Conservation (phyloP, 257 asterid species). For the Parsonsia alboflavescens region DNA sequence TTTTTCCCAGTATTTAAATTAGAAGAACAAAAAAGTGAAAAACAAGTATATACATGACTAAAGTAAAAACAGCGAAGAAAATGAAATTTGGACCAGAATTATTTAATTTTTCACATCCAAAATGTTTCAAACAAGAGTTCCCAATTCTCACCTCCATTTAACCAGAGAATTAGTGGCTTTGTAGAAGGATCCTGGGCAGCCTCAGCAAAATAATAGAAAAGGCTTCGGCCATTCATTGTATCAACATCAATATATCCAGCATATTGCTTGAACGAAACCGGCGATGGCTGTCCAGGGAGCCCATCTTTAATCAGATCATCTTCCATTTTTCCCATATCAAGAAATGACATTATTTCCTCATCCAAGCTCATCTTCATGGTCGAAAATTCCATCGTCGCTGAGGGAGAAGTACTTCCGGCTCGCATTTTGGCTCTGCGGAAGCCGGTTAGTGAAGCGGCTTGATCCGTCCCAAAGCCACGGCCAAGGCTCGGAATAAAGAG, state of each 20-base stretch:
- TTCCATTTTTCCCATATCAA: conserved; percentile 27
- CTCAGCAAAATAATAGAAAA: conserved; percentile 36
- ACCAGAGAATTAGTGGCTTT: conserved; percentile 40
- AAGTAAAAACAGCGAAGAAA: not conserved
- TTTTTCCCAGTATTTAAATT: not conserved
- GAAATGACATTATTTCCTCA: not conserved
- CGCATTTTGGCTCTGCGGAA: conserved; percentile 23
- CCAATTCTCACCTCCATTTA: conserved; percentile 34
- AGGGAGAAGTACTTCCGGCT: not conserved
- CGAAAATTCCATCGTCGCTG: not conserved
- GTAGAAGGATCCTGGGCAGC: conserved; percentile 25
- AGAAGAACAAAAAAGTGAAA: not conserved
- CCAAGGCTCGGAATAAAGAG: conserved; percentile 3
- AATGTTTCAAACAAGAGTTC: too few species aligned
- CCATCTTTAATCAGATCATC: conserved; percentile 33
- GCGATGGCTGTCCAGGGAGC: conserved; percentile 38
- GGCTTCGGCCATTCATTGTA: conserved; percentile 25
- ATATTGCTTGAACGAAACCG: conserved; percentile 31
- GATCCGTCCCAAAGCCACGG: conserved; percentile 25
- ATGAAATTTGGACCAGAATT: too few species aligned
- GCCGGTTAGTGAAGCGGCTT: conserved; percentile 28
- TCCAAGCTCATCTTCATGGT: conserved; percentile 10
- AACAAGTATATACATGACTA: too few species aligned
- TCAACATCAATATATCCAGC: conserved; percentile 37
- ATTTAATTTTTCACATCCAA: too few species aligned